Percentiles rank a stretch among this genome's conserved stretches.
These are phyloP conservation scores for Irpex rosettiformis DNA, from an alignment of 1,284 basidiomycete species.

Conservation along the genomic window DNA sequence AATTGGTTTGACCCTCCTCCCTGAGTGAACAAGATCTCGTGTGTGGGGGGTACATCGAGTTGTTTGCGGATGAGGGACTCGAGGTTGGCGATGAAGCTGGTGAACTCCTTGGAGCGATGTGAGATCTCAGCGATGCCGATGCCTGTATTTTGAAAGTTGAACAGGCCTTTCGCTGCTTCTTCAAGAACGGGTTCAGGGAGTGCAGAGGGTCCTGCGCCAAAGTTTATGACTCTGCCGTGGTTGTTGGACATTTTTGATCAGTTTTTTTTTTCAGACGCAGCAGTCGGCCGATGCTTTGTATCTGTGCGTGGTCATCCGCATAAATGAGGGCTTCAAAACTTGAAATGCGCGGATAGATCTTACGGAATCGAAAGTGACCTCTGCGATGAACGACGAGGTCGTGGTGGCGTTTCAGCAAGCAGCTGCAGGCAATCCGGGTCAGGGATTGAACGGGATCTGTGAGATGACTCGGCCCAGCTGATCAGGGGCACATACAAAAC, in stretches of 20 bases:
- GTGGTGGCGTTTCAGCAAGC: background rate
- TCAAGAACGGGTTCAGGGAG: conserved; percentile 80
- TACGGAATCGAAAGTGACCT: background rate
- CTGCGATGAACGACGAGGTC: background rate
- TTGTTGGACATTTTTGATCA: conserved; percentile 28
- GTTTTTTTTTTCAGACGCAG: background rate
- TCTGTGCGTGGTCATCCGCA: background rate
- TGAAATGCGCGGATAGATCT: background rate
- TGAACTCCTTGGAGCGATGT: conserved; percentile 89
- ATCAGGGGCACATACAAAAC: background rate
- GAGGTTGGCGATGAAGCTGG: conserved; percentile 62
- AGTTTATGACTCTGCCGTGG: conserved; percentile 69
- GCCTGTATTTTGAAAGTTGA: conserved; percentile 87
- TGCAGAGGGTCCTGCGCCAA: conserved; percentile 89
- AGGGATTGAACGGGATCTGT: background rate
- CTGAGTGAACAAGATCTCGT: conserved; percentile 87
- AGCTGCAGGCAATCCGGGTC: background rate
- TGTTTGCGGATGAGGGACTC: conserved; percentile 71
- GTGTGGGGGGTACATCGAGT: conserved; percentile 79
- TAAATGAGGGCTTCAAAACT: background rate
- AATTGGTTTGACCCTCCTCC: conserved; percentile 91
- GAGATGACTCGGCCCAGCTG: background rate
- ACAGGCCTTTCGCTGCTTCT: conserved; percentile 73
- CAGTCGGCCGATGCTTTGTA: too few species aligned
- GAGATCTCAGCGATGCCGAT: conserved; percentile 94